phyloP scores from a whole-genome alignment of 2,329 filamentous ascomycete species.

The Talaromyces islandicus region DNA sequence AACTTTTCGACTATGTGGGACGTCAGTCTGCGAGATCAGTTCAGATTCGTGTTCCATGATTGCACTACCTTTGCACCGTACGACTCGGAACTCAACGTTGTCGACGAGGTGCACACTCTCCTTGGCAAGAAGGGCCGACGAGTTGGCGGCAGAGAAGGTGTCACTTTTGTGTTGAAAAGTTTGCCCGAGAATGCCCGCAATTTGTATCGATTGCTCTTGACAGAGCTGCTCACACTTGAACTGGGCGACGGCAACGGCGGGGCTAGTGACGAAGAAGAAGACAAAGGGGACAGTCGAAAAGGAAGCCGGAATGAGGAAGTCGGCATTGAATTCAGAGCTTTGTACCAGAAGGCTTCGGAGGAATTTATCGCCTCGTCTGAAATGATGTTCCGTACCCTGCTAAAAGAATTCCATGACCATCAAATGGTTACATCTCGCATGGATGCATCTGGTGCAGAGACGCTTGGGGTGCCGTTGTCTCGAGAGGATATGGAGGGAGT shows the following conservation, averaged over 20 bases:
- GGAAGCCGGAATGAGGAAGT: conserved; percentile 31
- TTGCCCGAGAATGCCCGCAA: conserved; percentile 87
- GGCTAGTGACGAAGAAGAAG: conserved; percentile 47
- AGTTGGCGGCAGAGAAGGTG: conserved; percentile 82
- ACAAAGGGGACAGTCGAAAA: conserved; percentile 12
- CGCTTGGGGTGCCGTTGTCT: conserved; percentile 77
- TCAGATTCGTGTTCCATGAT: conserved; percentile 89
- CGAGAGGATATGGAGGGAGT: conserved; percentile 85
- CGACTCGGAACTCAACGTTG: conserved; percentile 68
- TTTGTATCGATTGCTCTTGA: conserved; percentile 77
- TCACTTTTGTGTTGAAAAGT: conserved; percentile 82
- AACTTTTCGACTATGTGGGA: conserved; percentile 89
- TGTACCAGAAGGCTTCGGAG: conserved; percentile 94
- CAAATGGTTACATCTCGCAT: conserved; percentile 91
- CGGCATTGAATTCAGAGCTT: conserved; percentile 79
- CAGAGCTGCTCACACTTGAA: conserved; percentile 70
- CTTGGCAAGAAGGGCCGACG: conserved; percentile 74
- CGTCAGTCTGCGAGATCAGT: conserved; percentile 70
- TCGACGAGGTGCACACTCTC: conserved; percentile 84
- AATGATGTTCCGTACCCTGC: conserved; percentile 85
- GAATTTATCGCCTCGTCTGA: conserved; percentile 97
- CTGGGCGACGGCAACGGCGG: conserved; percentile 36
- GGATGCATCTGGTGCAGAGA: conserved; percentile 77
- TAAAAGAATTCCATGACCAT: conserved; percentile 98
- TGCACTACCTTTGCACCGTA: conserved; percentile 81